Evolutionary conservation across 2,329 filamentous ascomycete species (phyloP).

Genomic region (Claviceps humidiphila): DNA sequence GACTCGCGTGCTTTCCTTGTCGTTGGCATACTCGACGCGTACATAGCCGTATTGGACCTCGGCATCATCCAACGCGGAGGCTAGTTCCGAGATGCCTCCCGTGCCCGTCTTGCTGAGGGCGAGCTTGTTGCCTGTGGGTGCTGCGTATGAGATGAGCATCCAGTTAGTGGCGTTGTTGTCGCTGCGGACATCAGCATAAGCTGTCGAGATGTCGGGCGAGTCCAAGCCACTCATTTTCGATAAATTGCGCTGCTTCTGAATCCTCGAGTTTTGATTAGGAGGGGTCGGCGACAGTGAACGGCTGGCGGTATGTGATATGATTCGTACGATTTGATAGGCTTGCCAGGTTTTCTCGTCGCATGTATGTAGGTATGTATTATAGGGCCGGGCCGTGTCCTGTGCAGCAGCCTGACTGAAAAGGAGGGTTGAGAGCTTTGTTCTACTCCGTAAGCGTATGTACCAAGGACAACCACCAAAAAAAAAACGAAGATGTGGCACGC

Average conservation of each 20-base stretch:
- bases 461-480: neutral
- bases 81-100: conserved; percentile 47
- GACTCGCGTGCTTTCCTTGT: conserved; percentile 53
- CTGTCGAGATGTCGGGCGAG: conserved; percentile 44
- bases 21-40: conserved; percentile 57
- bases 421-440: neutral
- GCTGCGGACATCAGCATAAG: conserved; percentile 53
- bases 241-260: neutral
- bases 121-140: conserved; percentile 41
- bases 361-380: no score
- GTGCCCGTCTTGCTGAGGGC: conserved; percentile 42
- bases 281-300: neutral
- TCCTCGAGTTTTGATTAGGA: neutral
- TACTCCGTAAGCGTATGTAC: neutral
- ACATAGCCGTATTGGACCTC: conserved; percentile 55
- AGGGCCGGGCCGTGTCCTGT: neutral
- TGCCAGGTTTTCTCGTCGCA: no score
- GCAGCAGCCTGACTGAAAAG: neutral
- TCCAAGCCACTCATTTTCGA: conserved; percentile 40
- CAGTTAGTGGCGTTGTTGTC: conserved; percentile 55
- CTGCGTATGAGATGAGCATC: conserved; percentile 51
- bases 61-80: conserved; percentile 38
- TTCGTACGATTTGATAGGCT: no score
- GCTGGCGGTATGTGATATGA: no score
- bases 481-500: neutral